These are phyloP conservation scores for Rhizophagus sp. DNA, from an alignment of 192 early-diverging fungal genomes.

Conservation along the genomic window DNA sequence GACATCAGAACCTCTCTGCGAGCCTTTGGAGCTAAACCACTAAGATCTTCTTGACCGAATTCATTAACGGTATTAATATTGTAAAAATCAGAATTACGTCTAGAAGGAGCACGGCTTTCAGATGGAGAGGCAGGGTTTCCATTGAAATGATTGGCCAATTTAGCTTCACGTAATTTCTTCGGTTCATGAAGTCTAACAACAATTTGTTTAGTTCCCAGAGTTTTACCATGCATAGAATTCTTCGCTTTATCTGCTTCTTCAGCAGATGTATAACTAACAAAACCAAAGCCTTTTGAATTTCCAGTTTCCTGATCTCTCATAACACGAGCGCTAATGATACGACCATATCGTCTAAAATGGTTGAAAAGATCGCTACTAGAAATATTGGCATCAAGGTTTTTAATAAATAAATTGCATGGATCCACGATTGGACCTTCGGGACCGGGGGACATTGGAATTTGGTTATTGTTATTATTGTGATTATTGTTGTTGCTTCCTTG, in stretches of 20 bases:
- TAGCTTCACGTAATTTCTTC: conserved; percentile 72
- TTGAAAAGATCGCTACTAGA: conserved; percentile 93
- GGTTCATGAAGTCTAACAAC: conserved; percentile 93
- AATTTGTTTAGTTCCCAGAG: conserved; percentile 79
- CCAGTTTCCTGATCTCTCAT: conserved; percentile 71
- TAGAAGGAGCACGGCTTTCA: conserved; percentile 26
- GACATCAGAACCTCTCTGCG: conserved; percentile 28
- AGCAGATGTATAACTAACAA: conserved; percentile 89
- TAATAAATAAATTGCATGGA: conserved; percentile 90
- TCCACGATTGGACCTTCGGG: conserved; percentile 38
- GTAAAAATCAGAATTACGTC: conserved; percentile 25
- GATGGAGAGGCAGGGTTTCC: conserved; percentile 7
- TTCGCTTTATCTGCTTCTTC: conserved; percentile 91
- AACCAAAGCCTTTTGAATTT: conserved; percentile 85
- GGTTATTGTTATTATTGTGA: conserved; percentile 6
- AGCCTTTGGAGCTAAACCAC: conserved; percentile 26
- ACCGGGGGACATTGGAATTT: conserved; percentile 13
- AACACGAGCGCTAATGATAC: conserved; percentile 90
- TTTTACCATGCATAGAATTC: conserved; percentile 86
- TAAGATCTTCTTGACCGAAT: conserved; percentile 16
- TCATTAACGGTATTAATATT: conserved; percentile 24
- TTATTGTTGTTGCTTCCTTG: conserved; percentile 10
- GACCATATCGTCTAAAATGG: conserved; percentile 85
- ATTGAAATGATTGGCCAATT: conserved; percentile 13
- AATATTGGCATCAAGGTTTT: conserved; percentile 90